These are phyloP conservation scores for Warburgia ugandensis DNA, from an alignment of 164 flowering plant species.

Conservation along the genomic window DNA sequence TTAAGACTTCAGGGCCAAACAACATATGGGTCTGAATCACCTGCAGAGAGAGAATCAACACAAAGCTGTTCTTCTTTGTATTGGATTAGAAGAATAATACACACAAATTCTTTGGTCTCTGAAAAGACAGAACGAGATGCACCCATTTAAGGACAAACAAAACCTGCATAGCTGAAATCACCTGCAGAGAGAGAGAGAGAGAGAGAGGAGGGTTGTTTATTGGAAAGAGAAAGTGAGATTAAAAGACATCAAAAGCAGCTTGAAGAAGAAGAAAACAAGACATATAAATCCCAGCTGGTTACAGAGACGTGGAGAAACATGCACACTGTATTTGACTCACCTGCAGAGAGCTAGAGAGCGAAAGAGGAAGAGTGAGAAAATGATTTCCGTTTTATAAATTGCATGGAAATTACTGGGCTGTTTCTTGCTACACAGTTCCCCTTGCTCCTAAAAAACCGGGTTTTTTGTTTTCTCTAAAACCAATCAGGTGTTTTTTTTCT, in stretches of 20 bases:
- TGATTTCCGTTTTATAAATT: neutral
- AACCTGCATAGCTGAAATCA: slow-evolving; percentile 10
- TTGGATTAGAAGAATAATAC: no score
- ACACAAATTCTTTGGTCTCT: neutral
- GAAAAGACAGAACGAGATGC: slow-evolving; percentile 2
- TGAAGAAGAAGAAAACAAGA: no score
- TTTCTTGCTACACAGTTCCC: slow-evolving; percentile 25
- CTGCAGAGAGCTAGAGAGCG: slow-evolving; percentile 6
- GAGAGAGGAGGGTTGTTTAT: neutral
- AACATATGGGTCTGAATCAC: neutral
- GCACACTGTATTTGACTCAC: no score
- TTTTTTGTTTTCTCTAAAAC: slow-evolving; percentile 17
- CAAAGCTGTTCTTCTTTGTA: no score
- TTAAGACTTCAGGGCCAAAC: no score
- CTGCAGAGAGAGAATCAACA: neutral
- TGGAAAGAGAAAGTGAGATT: no score
- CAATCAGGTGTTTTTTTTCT: slow-evolving; percentile 36
- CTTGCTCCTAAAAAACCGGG: slow-evolving; percentile 27
- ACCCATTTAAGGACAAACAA: no score
- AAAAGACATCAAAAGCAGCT: no score
- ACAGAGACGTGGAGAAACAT: no score
- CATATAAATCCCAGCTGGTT: no score
- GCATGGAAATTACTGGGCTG: slow-evolving; percentile 19
- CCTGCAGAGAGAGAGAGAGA: slow-evolving; percentile 8
- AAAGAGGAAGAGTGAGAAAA: neutral